Evolutionary conservation across 2,329 filamentous ascomycete species (phyloP).

Genomic region (Exophiala spinifera): DNA sequence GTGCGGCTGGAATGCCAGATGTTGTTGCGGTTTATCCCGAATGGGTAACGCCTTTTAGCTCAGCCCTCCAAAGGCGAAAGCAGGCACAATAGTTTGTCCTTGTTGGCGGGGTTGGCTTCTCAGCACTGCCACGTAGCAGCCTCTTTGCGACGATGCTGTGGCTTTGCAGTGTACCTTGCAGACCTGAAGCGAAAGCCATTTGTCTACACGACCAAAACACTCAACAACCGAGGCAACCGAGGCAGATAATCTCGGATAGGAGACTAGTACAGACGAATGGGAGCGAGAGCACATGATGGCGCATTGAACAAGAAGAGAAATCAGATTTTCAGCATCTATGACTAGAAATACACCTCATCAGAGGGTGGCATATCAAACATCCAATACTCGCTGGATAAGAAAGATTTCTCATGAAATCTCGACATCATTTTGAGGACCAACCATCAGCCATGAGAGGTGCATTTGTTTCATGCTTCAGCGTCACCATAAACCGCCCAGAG

Average conservation of each 20-base stretch:
- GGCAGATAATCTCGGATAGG: too few species aligned
- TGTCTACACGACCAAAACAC: too few species aligned
- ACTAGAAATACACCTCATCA: slow-evolving; percentile 27
- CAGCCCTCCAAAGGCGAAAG: not conserved
- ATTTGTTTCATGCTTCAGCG: slow-evolving; percentile 14
- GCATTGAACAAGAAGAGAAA: slow-evolving; percentile 5
- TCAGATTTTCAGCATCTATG: slow-evolving; percentile 23
- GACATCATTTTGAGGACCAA: slow-evolving; percentile 20
- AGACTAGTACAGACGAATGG: too few species aligned
- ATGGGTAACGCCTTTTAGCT: not conserved
- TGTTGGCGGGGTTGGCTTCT: not conserved
- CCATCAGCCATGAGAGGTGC: slow-evolving; percentile 24
- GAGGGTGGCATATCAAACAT: slow-evolving; percentile 18
- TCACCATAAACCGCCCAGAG: slow-evolving; percentile 16
- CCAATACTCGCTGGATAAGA: slow-evolving; percentile 12
- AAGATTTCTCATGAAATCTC: slow-evolving; percentile 9
- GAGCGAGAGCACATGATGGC: too few species aligned
- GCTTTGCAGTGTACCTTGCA: slow-evolving; percentile 11
- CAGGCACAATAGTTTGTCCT: too few species aligned
- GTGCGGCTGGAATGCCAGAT: not conserved
- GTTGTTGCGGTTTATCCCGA: not conserved
- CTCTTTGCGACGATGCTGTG: not conserved
- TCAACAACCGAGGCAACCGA: too few species aligned
- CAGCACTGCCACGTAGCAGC: slow-evolving; percentile 13
- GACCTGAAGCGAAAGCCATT: slow-evolving; percentile 4